A percentile compares a stretch with the other conserved stretches of the same genome.
Conservation (phyloP, 768 basidiomycete species). For the Podaxis sp. region DNA sequence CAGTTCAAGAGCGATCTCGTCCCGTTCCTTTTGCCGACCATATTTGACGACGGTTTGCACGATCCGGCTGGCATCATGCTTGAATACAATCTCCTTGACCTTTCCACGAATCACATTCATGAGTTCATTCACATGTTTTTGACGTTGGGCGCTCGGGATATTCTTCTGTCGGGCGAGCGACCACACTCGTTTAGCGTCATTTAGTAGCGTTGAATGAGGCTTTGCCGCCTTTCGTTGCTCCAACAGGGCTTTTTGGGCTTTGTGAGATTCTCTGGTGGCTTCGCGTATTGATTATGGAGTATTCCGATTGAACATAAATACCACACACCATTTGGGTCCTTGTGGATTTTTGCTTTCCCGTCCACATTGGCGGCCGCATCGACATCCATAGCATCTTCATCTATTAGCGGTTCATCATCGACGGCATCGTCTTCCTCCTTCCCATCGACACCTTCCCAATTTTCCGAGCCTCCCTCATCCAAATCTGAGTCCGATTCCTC, state of each 20-base stretch:
- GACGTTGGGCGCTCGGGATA: conserved; percentile 64
- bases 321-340: conserved; percentile 57
- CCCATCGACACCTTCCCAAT: conserved; percentile 29
- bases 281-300: conserved; percentile 4
- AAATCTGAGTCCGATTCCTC: conserved; percentile 35
- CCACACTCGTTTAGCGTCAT: conserved; percentile 76
- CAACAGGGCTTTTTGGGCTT: conserved; percentile 60
- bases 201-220: conserved; percentile 67
- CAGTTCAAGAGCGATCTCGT: conserved; percentile 79
- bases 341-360: conserved; percentile 24
- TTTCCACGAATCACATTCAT: conserved; percentile 76
- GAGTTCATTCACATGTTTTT: conserved; percentile 67
- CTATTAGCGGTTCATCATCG: conserved; percentile 21
- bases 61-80: conserved; percentile 89
- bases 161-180: conserved; percentile 69
- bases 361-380: conserved; percentile 20
- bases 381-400: conserved; percentile 28
- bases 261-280: conserved; percentile 70
- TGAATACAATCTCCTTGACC: conserved; percentile 82
- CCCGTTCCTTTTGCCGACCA: conserved; percentile 69
- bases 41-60: conserved; percentile 80
- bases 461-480: conserved; percentile 31
- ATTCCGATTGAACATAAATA: neutral
- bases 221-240: conserved; percentile 73
- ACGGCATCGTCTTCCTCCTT: conserved; percentile 27